Conservation (phyloP, 495 filamentous ascomycete species). For the Neurospora discreta region DNA sequence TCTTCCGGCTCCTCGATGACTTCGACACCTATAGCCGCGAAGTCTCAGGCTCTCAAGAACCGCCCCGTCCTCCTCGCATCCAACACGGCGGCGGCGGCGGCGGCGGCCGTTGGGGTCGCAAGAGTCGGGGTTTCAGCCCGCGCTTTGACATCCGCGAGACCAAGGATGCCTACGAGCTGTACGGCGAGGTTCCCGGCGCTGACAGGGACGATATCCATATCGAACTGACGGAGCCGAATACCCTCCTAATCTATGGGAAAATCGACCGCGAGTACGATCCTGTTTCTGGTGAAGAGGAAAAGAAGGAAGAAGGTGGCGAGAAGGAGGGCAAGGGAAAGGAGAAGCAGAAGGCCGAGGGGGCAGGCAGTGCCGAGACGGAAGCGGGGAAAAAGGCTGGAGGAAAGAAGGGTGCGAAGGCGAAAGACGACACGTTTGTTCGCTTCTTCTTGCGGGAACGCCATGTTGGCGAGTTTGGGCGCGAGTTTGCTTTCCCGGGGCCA, state of each 20-base stretch:
- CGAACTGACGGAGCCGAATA: constrained; percentile 64
- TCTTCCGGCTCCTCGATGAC: constrained; percentile 63
- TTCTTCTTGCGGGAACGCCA: constrained; percentile 9
- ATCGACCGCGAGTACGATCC: constrained; percentile 37
- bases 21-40: constrained; percentile 41
- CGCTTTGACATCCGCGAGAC: constrained; percentile 65
- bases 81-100: neutral
- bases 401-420: neutral
- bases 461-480: constrained; percentile 13
- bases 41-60: constrained; percentile 4
- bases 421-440: neutral
- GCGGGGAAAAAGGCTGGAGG: too few species aligned
- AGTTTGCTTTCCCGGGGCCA: constrained; percentile 16
- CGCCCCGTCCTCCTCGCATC: neutral
- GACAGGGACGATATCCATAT: constrained; percentile 62
- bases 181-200: constrained; percentile 71
- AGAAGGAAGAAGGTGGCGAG: neutral
- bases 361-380: neutral
- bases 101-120: constrained; percentile 1
- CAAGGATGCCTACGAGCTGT: constrained; percentile 53
- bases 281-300: neutral
- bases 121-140: constrained; percentile 16
- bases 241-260: constrained; percentile 55
- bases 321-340: constrained; percentile 1
- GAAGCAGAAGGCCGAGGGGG: neutral